These are phyloP conservation scores for Barbatosphaeria neglecta DNA, from an alignment of 495 filamentous ascomycete species.

Conservation along the genomic window DNA sequence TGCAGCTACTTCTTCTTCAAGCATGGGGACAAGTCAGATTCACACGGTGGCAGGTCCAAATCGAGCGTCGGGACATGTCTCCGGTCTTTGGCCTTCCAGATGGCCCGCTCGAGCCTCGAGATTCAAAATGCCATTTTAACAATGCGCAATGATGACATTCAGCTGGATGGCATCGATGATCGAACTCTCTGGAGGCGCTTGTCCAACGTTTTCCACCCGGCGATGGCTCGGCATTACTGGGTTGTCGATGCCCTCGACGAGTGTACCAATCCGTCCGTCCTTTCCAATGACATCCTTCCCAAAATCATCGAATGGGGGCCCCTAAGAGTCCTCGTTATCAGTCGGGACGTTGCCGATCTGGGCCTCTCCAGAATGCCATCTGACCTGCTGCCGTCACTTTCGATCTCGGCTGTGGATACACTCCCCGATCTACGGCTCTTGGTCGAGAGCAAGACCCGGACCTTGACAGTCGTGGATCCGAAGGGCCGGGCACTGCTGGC, in stretches of 20 bases:
- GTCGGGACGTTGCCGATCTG: slow-evolving; percentile 4
- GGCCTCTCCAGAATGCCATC: neutral
- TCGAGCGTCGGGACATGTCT: slow-evolving; percentile 1
- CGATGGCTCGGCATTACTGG: slow-evolving; percentile 2
- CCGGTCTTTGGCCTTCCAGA: slow-evolving; percentile 6
- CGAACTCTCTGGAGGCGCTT: slow-evolving; percentile 4
- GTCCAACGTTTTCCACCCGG: neutral
- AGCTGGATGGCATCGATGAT: neutral
- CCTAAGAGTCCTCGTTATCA: slow-evolving; percentile 18
- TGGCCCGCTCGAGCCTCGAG: slow-evolving; percentile 3
- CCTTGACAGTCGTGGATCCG: neutral
- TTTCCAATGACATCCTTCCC: slow-evolving; percentile 13
- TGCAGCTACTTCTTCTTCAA: slow-evolving; percentile 5
- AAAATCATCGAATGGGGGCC: slow-evolving; percentile 8
- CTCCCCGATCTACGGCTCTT: slow-evolving; percentile 1
- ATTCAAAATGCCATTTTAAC: neutral
- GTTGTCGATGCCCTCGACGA: slow-evolving; percentile 5
- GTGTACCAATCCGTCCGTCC: slow-evolving; percentile 1
- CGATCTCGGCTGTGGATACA: neutral
- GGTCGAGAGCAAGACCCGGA: neutral
- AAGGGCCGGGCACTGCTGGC: neutral
- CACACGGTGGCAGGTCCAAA: too few relatives aligned
- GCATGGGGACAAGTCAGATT: slow-evolving; percentile 3
- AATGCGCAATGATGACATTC: neutral
- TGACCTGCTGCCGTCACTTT: neutral